These are phyloP conservation scores for Quercus variabilis DNA, from an alignment of 306 rosid species.

Conservation along the genomic window DNA sequence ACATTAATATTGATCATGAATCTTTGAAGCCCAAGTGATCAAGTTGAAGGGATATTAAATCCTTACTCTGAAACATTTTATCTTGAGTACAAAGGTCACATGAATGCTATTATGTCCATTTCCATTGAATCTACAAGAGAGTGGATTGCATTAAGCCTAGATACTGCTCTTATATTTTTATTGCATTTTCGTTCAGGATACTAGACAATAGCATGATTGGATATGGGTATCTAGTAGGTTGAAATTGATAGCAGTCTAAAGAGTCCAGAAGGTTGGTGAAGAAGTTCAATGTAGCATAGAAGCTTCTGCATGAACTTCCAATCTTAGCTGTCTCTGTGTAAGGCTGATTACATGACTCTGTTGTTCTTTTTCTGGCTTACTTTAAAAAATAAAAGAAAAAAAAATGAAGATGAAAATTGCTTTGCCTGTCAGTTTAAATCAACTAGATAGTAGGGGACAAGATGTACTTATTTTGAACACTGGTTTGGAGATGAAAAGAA, in stretches of 20 bases:
- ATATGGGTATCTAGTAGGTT: slow-evolving; percentile 70
- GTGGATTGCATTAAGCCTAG: slow-evolving; percentile 21
- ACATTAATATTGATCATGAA: slow-evolving; percentile 86
- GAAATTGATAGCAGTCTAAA: slow-evolving; percentile 70
- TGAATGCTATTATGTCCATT: too few relatives aligned
- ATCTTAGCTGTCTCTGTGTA: slow-evolving; percentile 72
- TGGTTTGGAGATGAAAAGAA: neutral
- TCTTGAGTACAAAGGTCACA: too few relatives aligned
- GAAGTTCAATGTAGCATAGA: slow-evolving; percentile 80
- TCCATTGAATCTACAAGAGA: too few relatives aligned
- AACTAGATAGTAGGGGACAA: slow-evolving; percentile 52
- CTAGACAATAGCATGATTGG: neutral
- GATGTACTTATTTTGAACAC: slow-evolving; percentile 54
- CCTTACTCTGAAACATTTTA: too few relatives aligned
- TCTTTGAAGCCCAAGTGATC: slow-evolving; percentile 92
- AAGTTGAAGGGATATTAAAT: slow-evolving; percentile 65
- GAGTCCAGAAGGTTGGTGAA: slow-evolving; percentile 70
- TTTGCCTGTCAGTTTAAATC: slow-evolving; percentile 17
- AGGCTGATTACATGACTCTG: slow-evolving; percentile 30
- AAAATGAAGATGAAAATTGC: neutral
- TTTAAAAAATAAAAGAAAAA: neutral
- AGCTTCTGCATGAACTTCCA: slow-evolving; percentile 67
- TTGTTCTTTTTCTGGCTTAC: neutral
- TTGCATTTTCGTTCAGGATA: slow-evolving; percentile 3
- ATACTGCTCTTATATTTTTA: neutral